phyloP scores from a whole-genome alignment of 192 early-diverging fungal species.

The Allomyces javanicus region DNA sequence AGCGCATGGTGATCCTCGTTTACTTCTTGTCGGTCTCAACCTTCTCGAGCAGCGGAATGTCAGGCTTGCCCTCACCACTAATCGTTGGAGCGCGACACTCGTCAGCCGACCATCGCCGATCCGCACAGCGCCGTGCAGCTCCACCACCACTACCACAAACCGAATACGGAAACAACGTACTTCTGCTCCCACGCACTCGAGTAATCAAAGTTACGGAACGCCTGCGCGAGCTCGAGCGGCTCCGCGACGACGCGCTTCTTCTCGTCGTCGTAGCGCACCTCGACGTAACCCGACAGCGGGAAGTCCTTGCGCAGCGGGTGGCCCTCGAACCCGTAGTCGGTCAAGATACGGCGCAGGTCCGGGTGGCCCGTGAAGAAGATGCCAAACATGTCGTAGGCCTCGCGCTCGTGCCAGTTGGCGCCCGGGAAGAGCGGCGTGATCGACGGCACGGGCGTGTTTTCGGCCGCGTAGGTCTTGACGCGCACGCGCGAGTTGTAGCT shows the following conservation, averaged over 20 bases:
- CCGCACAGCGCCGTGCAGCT: background rate
- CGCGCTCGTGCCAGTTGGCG: conserved; percentile 96
- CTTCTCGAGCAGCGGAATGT: background rate
- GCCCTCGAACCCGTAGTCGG: conserved; percentile 97
- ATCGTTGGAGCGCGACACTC: background rate
- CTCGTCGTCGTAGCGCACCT: conserved; percentile 95
- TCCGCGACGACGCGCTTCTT: conserved; percentile 94
- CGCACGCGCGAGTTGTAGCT: conserved; percentile 77
- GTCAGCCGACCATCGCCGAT: background rate
- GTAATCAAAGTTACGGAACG: conserved; percentile 90
- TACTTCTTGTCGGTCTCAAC: background rate
- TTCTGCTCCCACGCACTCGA: conserved; percentile 83
- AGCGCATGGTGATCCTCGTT: background rate
- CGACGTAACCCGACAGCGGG: conserved; percentile 95
- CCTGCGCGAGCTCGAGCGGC: conserved; percentile 86
- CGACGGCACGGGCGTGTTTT: conserved; percentile 77
- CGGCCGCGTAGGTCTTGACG: conserved; percentile 91
- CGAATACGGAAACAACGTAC: background rate
- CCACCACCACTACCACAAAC: background rate
- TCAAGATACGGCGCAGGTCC: conserved; percentile 87
- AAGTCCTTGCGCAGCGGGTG: conserved; percentile 92
- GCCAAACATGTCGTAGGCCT: conserved; percentile 97
- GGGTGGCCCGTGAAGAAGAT: conserved; percentile 91
- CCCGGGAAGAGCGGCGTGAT: conserved; percentile 53
- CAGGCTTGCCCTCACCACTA: background rate